Conservation (phyloP, 306 rosid genomes). For the Parietaria judaica region DNA sequence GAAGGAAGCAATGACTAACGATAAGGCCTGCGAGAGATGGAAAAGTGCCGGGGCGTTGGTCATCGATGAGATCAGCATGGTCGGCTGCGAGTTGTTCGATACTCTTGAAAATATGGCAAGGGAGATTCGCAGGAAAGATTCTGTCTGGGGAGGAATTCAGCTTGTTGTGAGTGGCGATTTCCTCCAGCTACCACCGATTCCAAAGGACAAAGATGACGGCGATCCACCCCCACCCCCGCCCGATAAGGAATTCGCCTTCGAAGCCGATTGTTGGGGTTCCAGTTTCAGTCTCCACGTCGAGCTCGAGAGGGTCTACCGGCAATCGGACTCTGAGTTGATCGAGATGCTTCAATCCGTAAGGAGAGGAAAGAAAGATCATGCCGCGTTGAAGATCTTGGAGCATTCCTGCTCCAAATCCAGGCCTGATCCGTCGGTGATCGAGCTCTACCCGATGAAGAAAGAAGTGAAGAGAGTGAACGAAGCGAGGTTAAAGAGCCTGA, state of each 20-base stretch:
- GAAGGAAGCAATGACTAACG: background rate
- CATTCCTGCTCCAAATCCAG: conserved; percentile 13
- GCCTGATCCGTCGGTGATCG: conserved; percentile 32
- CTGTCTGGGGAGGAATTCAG: conserved; percentile 62
- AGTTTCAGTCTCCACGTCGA: conserved; percentile 40
- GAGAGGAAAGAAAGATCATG: conserved; percentile 30
- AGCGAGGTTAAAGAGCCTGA: conserved; percentile 28
- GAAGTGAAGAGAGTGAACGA: conserved; percentile 38
- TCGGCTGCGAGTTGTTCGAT: conserved; percentile 34
- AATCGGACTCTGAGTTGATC: conserved; percentile 31
- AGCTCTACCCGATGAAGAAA: conserved; percentile 33
- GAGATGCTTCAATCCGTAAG: conserved; percentile 46
- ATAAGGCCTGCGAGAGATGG: conserved; percentile 34
- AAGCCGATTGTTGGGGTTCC: conserved; percentile 45
- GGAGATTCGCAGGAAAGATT: conserved; percentile 7
- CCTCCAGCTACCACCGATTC: conserved; percentile 49
- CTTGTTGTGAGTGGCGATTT: conserved; percentile 52
- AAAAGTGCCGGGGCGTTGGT: conserved; percentile 35
- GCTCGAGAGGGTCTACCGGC: conserved; percentile 43
- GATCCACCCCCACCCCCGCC: background rate
- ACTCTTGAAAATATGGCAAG: conserved; percentile 36
- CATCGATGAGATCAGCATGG: conserved; percentile 53
- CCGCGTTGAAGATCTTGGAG: conserved; percentile 22
- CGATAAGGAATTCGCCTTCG: conserved; percentile 39
- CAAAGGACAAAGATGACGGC: background rate